phyloP scores from a whole-genome alignment of 2,329 filamentous ascomycete genomes.

The Hypoxylon sp. region DNA sequence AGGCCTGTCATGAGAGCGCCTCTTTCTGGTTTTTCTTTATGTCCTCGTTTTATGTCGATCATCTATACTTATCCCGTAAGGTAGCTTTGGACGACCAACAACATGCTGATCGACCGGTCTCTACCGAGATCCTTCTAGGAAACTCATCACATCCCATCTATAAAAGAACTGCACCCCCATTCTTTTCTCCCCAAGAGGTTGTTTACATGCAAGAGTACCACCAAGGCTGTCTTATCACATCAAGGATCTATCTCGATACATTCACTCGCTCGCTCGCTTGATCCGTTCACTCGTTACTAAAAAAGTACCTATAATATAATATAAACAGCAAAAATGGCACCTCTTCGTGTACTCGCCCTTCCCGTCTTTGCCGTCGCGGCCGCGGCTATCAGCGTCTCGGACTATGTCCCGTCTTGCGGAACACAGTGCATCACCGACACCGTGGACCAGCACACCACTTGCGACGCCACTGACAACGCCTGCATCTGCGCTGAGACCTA shows the following conservation, averaged over 20 bases:
- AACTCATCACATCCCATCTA: constrained; percentile 18
- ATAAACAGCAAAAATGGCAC: constrained; percentile 37
- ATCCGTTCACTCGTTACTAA: constrained; percentile 30
- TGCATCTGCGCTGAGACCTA: constrained; percentile 43
- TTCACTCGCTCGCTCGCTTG: constrained; percentile 10
- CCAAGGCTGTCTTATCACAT: constrained; percentile 15
- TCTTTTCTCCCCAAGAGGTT: constrained; percentile 3
- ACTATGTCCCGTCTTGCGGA: constrained; percentile 42
- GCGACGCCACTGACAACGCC: constrained; percentile 37
- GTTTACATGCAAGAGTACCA: constrained; percentile 5
- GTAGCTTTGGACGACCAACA: constrained; percentile 3
- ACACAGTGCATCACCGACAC: constrained; percentile 38
- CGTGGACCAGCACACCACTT: constrained; percentile 41
- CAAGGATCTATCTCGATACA: constrained; percentile 5
- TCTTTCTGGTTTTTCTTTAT: too few species aligned
- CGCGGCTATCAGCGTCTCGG: constrained; percentile 40
- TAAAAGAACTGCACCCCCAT: constrained; percentile 20
- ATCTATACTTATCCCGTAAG: constrained; percentile 28
- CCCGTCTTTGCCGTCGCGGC: constrained; percentile 39
- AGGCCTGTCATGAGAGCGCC: constrained; percentile 23
- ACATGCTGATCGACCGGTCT: constrained; percentile 23
- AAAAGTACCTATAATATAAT: constrained; percentile 4
- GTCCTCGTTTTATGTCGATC: constrained; percentile 34
- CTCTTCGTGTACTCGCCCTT: constrained; percentile 39
- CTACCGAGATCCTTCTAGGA: constrained; percentile 28